Evolutionary conservation across 2,329 filamentous ascomycete species (phyloP).

Genomic region (Hypoxylon sp.): DNA sequence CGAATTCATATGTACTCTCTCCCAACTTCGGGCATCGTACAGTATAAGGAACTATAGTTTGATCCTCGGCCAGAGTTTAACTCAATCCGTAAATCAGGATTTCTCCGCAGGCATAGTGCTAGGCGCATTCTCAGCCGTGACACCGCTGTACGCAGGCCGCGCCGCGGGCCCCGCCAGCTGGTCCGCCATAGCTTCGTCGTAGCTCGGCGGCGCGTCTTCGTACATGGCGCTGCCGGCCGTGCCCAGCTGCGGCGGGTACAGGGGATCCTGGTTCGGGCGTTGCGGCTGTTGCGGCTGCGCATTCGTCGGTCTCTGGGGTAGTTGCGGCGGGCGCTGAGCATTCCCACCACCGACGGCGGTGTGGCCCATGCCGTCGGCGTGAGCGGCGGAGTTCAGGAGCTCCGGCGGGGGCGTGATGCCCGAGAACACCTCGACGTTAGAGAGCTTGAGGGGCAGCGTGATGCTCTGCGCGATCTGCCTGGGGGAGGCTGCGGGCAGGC

Average conservation of each 20-base stretch:
- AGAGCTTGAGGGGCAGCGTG: slow-evolving; percentile 81
- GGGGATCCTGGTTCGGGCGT: slow-evolving; percentile 56
- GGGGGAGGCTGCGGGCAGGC: slow-evolving; percentile 51
- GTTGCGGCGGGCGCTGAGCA: slow-evolving; percentile 53
- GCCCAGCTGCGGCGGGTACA: slow-evolving; percentile 71
- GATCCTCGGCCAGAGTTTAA: background rate
- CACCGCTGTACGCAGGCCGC: slow-evolving; percentile 75
- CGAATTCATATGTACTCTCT: background rate
- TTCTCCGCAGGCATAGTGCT: slow-evolving; percentile 57
- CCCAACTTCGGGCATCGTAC: background rate
- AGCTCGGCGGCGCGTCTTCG: slow-evolving; percentile 91
- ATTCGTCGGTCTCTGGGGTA: slow-evolving; percentile 45
- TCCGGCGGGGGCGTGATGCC: slow-evolving; percentile 85
- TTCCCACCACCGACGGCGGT: slow-evolving; percentile 34
- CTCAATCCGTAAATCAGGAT: slow-evolving; percentile 20
- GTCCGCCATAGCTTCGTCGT: slow-evolving; percentile 91
- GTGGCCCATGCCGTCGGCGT: slow-evolving; percentile 21
- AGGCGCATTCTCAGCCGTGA: slow-evolving; percentile 71
- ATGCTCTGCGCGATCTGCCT: slow-evolving; percentile 71
- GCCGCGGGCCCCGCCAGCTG: slow-evolving; percentile 73
- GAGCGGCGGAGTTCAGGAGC: slow-evolving; percentile 68
- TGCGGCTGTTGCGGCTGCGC: slow-evolving; percentile 8
- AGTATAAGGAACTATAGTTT: background rate
- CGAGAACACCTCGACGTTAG: slow-evolving; percentile 81
- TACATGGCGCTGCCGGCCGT: slow-evolving; percentile 58